Percentiles rank a stretch among this genome's conserved stretches.
Conservation (phyloP, 495 filamentous ascomycete species). For the Corynascus novoguineensis region DNA sequence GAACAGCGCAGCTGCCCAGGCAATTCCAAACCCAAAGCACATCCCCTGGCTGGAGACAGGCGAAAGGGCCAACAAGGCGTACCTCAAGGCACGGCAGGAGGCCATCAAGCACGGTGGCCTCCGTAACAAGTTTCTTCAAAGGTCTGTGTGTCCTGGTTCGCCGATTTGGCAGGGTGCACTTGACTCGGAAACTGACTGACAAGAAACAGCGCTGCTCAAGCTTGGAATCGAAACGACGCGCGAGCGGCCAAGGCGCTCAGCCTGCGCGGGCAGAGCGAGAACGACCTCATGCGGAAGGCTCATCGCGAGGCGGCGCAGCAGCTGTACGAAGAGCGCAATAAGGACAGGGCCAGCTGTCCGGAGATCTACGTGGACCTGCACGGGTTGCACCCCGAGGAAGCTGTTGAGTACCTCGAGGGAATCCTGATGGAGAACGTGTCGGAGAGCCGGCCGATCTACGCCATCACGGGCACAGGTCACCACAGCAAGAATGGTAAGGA, state of each 20-base stretch:
- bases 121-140: slow-evolving; percentile 95
- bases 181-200: slow-evolving; percentile 19
- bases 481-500: slow-evolving; percentile 99
- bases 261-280: slow-evolving; percentile 90
- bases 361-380: slow-evolving; percentile 96
- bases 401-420: slow-evolving; percentile 85
- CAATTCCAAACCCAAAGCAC: slow-evolving; percentile 81
- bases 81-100: slow-evolving; percentile 87
- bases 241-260: slow-evolving; percentile 92
- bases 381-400: slow-evolving; percentile 94
- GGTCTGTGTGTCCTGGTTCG: slow-evolving; percentile 48
- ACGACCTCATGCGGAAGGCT: slow-evolving; percentile 93
- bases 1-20: slow-evolving; percentile 70
- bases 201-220: slow-evolving; percentile 79
- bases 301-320: slow-evolving; percentile 90
- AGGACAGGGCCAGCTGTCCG: slow-evolving; percentile 50
- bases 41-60: slow-evolving; percentile 98
- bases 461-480: slow-evolving; percentile 93
- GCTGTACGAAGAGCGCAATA: slow-evolving; percentile 93
- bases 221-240: slow-evolving; percentile 99
- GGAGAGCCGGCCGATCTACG: slow-evolving; percentile 75
- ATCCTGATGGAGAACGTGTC: slow-evolving; percentile 76
- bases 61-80: slow-evolving; percentile 81
- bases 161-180: background rate
- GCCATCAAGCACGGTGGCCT: slow-evolving; percentile 94